Percentiles rank a stretch among this genome's conserved stretches.
phyloP scores from a whole-genome alignment of 2,329 filamentous ascomycete genomes.

The Diaporthe sp. region DNA sequence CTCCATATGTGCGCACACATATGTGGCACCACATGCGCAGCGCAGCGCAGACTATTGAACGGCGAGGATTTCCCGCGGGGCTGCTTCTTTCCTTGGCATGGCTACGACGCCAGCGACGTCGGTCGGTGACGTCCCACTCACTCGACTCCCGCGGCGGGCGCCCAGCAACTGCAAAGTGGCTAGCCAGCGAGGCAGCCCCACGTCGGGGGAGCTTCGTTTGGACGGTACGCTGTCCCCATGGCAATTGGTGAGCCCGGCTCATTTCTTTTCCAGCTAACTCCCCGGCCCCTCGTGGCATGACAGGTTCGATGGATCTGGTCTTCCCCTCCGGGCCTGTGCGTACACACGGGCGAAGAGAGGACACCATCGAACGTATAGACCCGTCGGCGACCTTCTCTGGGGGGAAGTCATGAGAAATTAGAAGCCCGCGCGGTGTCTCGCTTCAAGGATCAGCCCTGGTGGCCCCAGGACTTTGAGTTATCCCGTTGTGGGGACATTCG shows the following conservation, averaged over 20 bases:
- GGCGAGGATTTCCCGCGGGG: constrained; percentile 17
- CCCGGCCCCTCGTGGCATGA: constrained; percentile 11
- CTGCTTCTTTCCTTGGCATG: not conserved
- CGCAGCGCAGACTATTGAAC: not conserved
- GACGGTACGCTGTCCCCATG: constrained; percentile 7
- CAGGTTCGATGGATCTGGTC: constrained; percentile 2
- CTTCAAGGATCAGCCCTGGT: constrained; percentile 25
- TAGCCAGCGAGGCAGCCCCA: not conserved
- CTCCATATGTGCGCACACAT: not conserved
- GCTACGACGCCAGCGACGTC: constrained; percentile 13
- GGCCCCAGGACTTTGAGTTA: constrained; percentile 7
- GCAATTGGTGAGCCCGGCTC: not conserved
- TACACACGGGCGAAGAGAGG: not conserved
- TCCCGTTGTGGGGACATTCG: constrained; percentile 28
- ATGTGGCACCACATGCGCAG: constrained; percentile 11
- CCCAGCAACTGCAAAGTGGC: constrained; percentile 12
- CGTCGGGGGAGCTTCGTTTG: not conserved
- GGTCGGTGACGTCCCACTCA: constrained; percentile 16
- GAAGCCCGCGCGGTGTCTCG: not conserved
- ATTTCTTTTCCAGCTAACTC: not conserved
- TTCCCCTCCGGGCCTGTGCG: not conserved
- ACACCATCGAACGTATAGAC: not conserved
- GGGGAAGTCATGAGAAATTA: constrained; percentile 5
- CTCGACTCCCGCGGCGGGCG: too few species aligned
- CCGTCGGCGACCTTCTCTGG: not conserved